Base-by-base conservation (phyloP, 768 basidiomycete genomes). In the Naematelia aurantialba region DNA sequence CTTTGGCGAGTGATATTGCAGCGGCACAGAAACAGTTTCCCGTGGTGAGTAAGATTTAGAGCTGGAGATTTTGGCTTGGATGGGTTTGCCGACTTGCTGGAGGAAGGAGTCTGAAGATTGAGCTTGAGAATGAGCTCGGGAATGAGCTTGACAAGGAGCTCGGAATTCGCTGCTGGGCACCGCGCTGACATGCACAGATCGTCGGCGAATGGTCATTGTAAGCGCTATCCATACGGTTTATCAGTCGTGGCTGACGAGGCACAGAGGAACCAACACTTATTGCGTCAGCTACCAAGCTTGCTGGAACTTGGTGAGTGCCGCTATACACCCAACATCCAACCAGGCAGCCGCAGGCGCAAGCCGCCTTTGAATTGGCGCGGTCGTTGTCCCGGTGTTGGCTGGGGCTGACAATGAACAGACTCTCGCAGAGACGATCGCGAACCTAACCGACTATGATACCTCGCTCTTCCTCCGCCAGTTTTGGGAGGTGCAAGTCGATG, bases 211-310 rank as follows among this genome's bases (percentile, higher is more conserved):
- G 64, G 47, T 63, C 68, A 17, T 57, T 73, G 59, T 62, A 26
- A 59, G 61, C 45, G 21, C 19, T 14, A n/a, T 31, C 4, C 5
- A 13, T 27, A 22, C 14, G 29, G 29, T 53, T 25, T 42, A 14
- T 14, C 44, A 53, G 48, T 30, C 11, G 8, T 12, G 8, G 46
- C 46, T 47, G 19, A 47, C 44, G 3, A n/a, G 12, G 1, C n/a
- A 1, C 51, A 62, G 61, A 5, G 71, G 71, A 0, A 63, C 61
- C 2, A 61, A 64, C 17, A 73, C 71, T 5, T 73, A 68, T 46
- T 73, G 71, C 45, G 71, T 73, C 4, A 66, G 68, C 48, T 73
- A 73, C 51, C 63, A 73, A 47, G 62, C 65, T 8, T 73, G 71
- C 52, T 66, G 58, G 29, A 63, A 64, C 25, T 26, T 56, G 14